Evolutionary conservation across 1,284 basidiomycete species (phyloP), one percentile per base, ranked within the genome.

Genomic region (Cystobasidium sp.): DNA sequence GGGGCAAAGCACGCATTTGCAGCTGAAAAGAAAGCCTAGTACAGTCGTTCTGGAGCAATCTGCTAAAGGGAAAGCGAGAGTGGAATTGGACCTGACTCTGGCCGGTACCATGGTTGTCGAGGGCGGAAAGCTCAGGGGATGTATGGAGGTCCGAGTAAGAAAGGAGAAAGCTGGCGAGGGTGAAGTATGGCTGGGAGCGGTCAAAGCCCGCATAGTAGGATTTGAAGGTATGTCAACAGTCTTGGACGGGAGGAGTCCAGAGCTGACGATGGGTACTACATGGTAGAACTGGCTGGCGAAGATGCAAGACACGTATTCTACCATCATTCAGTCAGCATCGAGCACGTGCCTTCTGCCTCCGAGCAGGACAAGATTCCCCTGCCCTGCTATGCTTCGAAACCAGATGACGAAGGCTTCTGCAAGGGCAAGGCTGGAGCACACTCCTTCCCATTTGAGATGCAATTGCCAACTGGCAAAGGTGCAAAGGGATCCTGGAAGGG

Each of bases 151-250:
- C 63, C 86, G 86, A 39, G 86, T 96, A 7, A 87, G 88, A 67
- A 83, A 84, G 18, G 86, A 87, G 75, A 68, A 87, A 85, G 80
- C 88, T 86, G 75, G 59, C 14, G 88, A 90, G 75, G 83, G 86
- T 0, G 85, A 86, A 31, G 82, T 96, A 3, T 85, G 89, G 76
- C 84, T 97, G 6, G 89, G 89, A 37, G 89, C 87, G 66, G 92
- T 90, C 6, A 96, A 94, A 84, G 83, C 96, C 46, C 86, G 93
- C 51, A 86, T 96, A 16, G 87, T 97, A 64, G 94, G 94, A 0
- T 96, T 94, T 80, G 94, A 97, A 83, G 88, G 87, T 85, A 62
- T 76, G 81, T 76, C 53, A 49, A 24, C 24, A 37, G 22, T 52
- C n/a, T 49, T n/a, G 0, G n/a, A 7, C 37, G 22, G 47, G 24